These are phyloP conservation scores for Lichenothelia convexa DNA, from an alignment of 495 filamentous ascomycete genomes.

Conservation along the genomic window DNA sequence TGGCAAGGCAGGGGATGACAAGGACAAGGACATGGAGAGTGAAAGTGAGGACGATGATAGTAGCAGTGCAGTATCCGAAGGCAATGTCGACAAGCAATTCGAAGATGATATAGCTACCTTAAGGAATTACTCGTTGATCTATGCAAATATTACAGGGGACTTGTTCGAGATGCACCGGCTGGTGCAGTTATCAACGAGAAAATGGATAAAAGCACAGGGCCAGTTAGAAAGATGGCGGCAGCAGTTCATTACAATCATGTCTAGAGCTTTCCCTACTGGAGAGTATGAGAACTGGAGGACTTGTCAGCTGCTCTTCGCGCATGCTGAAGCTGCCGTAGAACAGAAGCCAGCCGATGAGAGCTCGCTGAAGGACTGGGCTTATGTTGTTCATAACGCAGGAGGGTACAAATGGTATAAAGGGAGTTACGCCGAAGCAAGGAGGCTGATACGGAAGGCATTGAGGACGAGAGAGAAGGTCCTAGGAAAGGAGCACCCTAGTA, in stretches of 20 bases:
- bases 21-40: slow-evolving; percentile 2
- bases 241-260: slow-evolving; percentile 23
- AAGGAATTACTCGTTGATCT: slow-evolving; percentile 18
- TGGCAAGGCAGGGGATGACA: slow-evolving; percentile 3
- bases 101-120: slow-evolving; percentile 12
- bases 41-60: too few relatives aligned
- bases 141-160: not conserved
- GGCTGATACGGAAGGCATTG: not conserved
- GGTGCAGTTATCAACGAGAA: slow-evolving; percentile 8
- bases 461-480: not conserved
- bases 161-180: slow-evolving; percentile 7
- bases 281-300: slow-evolving; percentile 14
- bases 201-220: slow-evolving; percentile 5
- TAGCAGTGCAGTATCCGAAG: too few relatives aligned
- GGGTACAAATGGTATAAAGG: slow-evolving; percentile 1
- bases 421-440: not conserved
- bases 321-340: slow-evolving; percentile 9
- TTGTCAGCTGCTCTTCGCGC: slow-evolving; percentile 16
- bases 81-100: slow-evolving; percentile 6
- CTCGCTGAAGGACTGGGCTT: slow-evolving; percentile 3
- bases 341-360: slow-evolving; percentile 2
- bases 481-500: not conserved
- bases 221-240: slow-evolving; percentile 16
- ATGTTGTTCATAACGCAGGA: not conserved
- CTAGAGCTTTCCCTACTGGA: slow-evolving; percentile 22